Evolutionary conservation across 2,329 filamentous ascomycete genomes (phyloP), one percentile per base, ranked within the genome.

Genomic region (Alternaria arborescens): DNA sequence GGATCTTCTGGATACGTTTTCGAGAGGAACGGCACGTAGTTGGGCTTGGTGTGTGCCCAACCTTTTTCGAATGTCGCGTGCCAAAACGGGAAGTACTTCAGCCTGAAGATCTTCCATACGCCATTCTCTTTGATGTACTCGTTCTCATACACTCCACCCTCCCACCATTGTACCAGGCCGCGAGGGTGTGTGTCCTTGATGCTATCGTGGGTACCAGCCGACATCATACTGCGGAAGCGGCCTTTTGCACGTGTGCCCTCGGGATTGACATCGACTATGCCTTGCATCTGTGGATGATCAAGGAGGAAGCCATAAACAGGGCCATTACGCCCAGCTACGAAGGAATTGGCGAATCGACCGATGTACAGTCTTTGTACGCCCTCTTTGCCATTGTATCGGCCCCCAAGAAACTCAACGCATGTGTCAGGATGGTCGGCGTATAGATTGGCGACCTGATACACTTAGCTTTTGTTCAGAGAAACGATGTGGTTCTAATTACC

Each of bases 41-140:
- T 84, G 52, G 82, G 79, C 71, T 82, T 82, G 40, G 84, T 86
- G 68, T 84, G 78, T 3, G 80, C 77, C 85, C 85, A 87, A 34
- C 85, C 85, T 41, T 80, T 81, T 71, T 84, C 83, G 58, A 84
- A 82, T 28, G 83, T 81, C 14, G 70, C 74, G 50, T 87, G 85
- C 85, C 85, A 87, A 73, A 87, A 86, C 1, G 85, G 84, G 67
- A 86, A 86, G 71, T 86, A 86, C 42, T 83, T 81, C 62, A 85
- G 80, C 34, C 82, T 78, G 72, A 84, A 83, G 24, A 86, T 80
- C 73, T 84, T 85, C 85, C 85, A 87, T 5, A 81, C 76, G 5
- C 83, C 84, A 60, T 82, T 72, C 66, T 86, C 84, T 73, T 85
- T 86, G 75, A 86, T 82, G 71, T 86, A 87, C 70, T 87, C 84